phyloP scores from a whole-genome alignment of 1,139 yeast species.

The Geotrichum candidum region DNA sequence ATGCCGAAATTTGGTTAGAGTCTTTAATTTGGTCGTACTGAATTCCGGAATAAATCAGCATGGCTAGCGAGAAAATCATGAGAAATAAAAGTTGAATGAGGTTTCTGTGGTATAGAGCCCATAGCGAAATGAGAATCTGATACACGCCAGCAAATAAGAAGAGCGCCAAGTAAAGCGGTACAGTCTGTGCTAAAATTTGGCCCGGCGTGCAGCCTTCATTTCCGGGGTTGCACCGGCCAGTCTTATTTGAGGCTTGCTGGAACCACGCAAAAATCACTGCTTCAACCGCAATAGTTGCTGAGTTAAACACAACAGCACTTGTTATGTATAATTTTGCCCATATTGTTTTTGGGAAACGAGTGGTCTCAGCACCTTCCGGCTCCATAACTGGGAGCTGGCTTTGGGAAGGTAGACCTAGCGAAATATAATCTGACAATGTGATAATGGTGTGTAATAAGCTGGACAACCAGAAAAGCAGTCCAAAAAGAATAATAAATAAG shows the following conservation, averaged over 20 bases:
- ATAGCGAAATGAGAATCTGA: slow-evolving; percentile 40
- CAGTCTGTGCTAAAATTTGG: slow-evolving; percentile 21
- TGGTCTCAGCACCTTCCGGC: neutral
- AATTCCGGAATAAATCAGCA: slow-evolving; percentile 48
- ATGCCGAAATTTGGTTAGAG: slow-evolving; percentile 14
- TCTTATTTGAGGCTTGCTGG: slow-evolving; percentile 29
- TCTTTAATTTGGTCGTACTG: slow-evolving; percentile 43
- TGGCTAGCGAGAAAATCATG: slow-evolving; percentile 42
- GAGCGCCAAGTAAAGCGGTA: slow-evolving; percentile 39
- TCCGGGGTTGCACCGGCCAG: slow-evolving; percentile 21
- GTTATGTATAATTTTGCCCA: slow-evolving; percentile 3
- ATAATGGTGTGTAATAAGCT: neutral
- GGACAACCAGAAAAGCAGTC: neutral
- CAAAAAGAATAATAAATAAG: neutral
- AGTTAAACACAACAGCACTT: slow-evolving; percentile 4
- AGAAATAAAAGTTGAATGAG: slow-evolving; percentile 40
- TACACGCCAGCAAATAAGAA: slow-evolving; percentile 43
- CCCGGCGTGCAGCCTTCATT: slow-evolving; percentile 2
- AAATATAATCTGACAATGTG: neutral
- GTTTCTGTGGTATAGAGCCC: slow-evolving; percentile 43
- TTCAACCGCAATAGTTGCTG: slow-evolving; percentile 11
- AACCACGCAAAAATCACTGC: slow-evolving; percentile 16
- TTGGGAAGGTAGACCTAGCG: neutral
- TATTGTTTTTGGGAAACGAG: slow-evolving; percentile 6
- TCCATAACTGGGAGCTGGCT: slow-evolving; percentile 3